Conservation (phyloP, 2,329 filamentous ascomycete genomes). For the Thermoascus crustaceus region DNA sequence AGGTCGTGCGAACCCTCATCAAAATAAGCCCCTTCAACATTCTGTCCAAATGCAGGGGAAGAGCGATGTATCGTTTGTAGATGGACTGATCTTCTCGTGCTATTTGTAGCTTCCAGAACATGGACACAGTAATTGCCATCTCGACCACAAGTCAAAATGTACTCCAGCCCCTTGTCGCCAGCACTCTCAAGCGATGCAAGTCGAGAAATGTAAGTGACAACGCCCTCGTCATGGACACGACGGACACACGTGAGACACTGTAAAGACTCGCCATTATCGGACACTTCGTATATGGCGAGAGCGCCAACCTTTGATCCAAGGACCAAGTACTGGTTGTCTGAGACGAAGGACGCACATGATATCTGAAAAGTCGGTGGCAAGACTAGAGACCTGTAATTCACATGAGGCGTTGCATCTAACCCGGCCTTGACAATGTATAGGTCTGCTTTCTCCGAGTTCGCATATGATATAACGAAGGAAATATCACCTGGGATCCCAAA, state of each 20-base stretch:
- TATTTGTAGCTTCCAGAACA: slow-evolving; percentile 16
- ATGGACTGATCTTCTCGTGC: slow-evolving; percentile 20
- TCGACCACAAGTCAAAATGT: slow-evolving; percentile 63
- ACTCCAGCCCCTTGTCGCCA: slow-evolving; percentile 15
- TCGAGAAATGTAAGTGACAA: slow-evolving; percentile 57
- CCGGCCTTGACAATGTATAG: slow-evolving; percentile 17
- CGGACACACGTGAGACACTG: slow-evolving; percentile 17
- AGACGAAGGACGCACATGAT: slow-evolving; percentile 40
- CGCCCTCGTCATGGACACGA: slow-evolving; percentile 47
- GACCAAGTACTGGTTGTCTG: slow-evolving; percentile 29
- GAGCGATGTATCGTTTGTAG: slow-evolving; percentile 58
- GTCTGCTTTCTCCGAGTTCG: slow-evolving; percentile 18
- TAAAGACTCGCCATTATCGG: slow-evolving; percentile 9
- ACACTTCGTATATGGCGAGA: slow-evolving; percentile 40
- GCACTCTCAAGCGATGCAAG: slow-evolving; percentile 10
- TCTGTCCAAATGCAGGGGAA: slow-evolving; percentile 61
- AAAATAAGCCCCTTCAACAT: slow-evolving; percentile 67
- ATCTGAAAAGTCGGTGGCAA: slow-evolving; percentile 42
- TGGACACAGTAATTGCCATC: slow-evolving; percentile 70
- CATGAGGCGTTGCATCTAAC: slow-evolving; percentile 30
- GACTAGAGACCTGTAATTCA: slow-evolving; percentile 16
- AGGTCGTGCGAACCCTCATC: slow-evolving; percentile 45
- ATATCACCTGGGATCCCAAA: slow-evolving; percentile 3
- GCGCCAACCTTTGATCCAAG: slow-evolving; percentile 51
- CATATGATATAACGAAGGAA: slow-evolving; percentile 22